Conservation (phyloP, 2,329 filamentous ascomycete species). For the Ascosphaera acerosa region DNA sequence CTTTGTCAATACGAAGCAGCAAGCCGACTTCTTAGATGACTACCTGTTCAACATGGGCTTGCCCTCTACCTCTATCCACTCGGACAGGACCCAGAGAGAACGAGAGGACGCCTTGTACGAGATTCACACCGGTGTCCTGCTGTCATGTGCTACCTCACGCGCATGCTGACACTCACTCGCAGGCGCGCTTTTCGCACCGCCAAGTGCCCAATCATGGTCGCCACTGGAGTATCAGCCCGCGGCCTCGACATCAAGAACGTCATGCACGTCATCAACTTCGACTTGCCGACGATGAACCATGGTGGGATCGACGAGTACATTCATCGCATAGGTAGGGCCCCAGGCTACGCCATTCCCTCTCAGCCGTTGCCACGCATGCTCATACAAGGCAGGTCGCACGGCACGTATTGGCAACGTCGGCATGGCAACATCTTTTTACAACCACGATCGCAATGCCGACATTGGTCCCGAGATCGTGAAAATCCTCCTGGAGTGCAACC, state of each 20-base stretch:
- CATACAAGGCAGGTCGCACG: slow-evolving; percentile 76
- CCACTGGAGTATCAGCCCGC: slow-evolving; percentile 67
- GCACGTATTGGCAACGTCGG: slow-evolving; percentile 79
- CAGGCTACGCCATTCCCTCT: too few relatives aligned
- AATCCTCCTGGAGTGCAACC: slow-evolving; percentile 53
- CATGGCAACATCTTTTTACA: slow-evolving; percentile 71
- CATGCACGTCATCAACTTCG: slow-evolving; percentile 81
- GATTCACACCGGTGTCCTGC: not conserved
- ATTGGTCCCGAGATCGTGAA: slow-evolving; percentile 51
- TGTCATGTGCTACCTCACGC: too few relatives aligned
- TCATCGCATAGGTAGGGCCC: slow-evolving; percentile 73
- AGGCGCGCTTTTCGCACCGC: slow-evolving; percentile 55
- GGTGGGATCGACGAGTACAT: slow-evolving; percentile 88
- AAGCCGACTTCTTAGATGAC: slow-evolving; percentile 67
- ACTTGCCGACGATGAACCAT: slow-evolving; percentile 46
- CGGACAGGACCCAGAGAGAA: slow-evolving; percentile 67
- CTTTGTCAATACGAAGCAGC: slow-evolving; percentile 62
- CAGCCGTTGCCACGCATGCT: too few relatives aligned
- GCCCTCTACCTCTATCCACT: slow-evolving; percentile 75
- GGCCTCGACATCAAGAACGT: slow-evolving; percentile 79
- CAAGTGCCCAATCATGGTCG: slow-evolving; percentile 51
- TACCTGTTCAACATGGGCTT: slow-evolving; percentile 54
- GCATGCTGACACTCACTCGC: slow-evolving; percentile 6
- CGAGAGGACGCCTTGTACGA: slow-evolving; percentile 62
- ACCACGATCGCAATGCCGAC: slow-evolving; percentile 40